A percentile compares a stretch with the other conserved stretches of the same genome.
These are phyloP conservation scores for Rhizopus sp. DNA, from an alignment of 371 early-diverging fungal species.

Conservation along the genomic window DNA sequence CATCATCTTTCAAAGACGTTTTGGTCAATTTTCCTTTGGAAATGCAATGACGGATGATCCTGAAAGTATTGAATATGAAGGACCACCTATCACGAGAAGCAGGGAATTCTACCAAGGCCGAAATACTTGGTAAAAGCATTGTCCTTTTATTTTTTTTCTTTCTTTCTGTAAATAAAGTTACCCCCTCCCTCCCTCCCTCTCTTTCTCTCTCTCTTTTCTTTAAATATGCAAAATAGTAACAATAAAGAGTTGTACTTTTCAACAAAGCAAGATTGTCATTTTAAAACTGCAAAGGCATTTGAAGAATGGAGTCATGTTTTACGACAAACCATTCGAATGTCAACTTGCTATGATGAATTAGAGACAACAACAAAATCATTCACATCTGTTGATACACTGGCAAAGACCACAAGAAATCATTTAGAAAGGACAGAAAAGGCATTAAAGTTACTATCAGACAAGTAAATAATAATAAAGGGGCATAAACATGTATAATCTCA, in stretches of 20 bases:
- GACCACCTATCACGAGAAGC: constrained; percentile 7
- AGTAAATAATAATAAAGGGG: constrained; percentile 6
- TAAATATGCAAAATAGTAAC: background rate
- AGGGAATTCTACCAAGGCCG: constrained; percentile 5
- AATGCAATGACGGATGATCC: constrained; percentile 9
- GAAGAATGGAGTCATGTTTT: constrained; percentile 34
- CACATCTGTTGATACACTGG: constrained; percentile 28
- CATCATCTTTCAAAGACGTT: constrained; percentile 44
- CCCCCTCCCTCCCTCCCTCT: too few relatives aligned
- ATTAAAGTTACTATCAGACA: constrained; percentile 18
- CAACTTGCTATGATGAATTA: constrained; percentile 21
- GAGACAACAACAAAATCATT: constrained; percentile 29
- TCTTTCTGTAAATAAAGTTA: constrained; percentile 1
- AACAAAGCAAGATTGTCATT: constrained; percentile 32
- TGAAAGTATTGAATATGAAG: constrained; percentile 7
- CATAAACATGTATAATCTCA: background rate
- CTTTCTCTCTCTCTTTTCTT: background rate
- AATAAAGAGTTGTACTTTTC: constrained; percentile 11
- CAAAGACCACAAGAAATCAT: constrained; percentile 26
- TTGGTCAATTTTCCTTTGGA: constrained; percentile 33
- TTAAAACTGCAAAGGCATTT: constrained; percentile 23
- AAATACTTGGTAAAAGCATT: constrained; percentile 1
- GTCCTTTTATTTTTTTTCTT: background rate
- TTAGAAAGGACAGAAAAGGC: constrained; percentile 17
- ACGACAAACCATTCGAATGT: constrained; percentile 9